These are phyloP conservation scores for Arthrobotrys iridis DNA, from an alignment of 2,329 filamentous ascomycete genomes.

Conservation along the genomic window DNA sequence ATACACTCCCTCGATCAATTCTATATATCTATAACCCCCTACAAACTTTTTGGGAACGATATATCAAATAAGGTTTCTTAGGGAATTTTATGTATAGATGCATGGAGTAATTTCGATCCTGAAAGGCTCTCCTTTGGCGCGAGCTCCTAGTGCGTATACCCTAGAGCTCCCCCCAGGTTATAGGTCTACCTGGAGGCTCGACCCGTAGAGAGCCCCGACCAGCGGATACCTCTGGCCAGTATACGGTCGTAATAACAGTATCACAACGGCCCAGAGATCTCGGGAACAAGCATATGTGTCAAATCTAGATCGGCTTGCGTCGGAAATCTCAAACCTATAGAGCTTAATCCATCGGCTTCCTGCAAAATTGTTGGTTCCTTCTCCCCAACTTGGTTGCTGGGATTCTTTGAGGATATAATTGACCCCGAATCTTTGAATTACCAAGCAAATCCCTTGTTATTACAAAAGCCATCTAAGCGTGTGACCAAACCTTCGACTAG, in stretches of 20 bases:
- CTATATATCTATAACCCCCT: too few species aligned
- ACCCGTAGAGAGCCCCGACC: background rate
- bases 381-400: conserved; percentile 1
- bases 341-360: too few species aligned
- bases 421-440: background rate
- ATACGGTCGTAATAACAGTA: background rate
- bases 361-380: too few species aligned
- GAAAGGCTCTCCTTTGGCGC: too few species aligned
- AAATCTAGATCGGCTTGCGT: background rate
- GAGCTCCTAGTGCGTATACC: too few species aligned
- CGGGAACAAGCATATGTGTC: background rate
- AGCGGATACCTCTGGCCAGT: background rate
- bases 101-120: too few species aligned
- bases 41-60: too few species aligned
- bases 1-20: too few species aligned
- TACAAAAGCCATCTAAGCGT: background rate
- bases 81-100: too few species aligned
- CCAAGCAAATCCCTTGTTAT: background rate
- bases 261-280: background rate
- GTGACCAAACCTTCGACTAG: background rate
- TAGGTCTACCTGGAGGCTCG: background rate
- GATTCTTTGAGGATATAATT: background rate
- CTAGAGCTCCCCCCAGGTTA: background rate
- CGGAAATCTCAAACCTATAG: background rate
- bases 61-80: too few species aligned